These are phyloP conservation scores for Paraleonurus japonicus DNA, from an alignment of 257 asterid species.

Conservation along the genomic window DNA sequence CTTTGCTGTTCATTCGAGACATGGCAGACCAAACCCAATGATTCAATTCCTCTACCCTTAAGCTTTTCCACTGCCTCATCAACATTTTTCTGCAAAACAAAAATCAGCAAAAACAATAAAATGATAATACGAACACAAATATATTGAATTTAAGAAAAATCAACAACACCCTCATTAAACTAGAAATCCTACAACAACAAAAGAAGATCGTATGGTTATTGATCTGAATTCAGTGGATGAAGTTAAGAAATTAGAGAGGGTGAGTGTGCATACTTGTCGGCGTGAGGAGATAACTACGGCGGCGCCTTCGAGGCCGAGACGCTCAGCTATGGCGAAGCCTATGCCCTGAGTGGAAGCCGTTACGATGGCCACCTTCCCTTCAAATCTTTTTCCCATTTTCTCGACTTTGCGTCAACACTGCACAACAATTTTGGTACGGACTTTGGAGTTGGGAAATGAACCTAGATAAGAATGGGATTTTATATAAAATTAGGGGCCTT, in stretches of 20 bases:
- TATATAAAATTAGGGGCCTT: too few species aligned
- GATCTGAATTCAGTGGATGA: conserved; percentile 7
- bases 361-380: conserved; percentile 76
- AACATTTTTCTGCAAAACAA: conserved; percentile 68
- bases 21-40: conserved; percentile 72
- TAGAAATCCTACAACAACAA: neutral
- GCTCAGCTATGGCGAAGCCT: conserved; percentile 82
- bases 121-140: neutral
- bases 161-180: neutral
- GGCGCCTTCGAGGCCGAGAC: conserved; percentile 91
- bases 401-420: too few species aligned
- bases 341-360: conserved; percentile 99
- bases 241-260: neutral
- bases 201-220: neutral
- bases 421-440: too few species aligned
- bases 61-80: conserved; percentile 81
- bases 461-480: too few species aligned
- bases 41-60: conserved; percentile 58
- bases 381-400: conserved; percentile 61
- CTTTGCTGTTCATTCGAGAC: conserved; percentile 79
- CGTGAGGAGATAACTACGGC: conserved; percentile 92
- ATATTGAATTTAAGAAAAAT: neutral
- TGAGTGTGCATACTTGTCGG: conserved; percentile 43
- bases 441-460: too few species aligned
- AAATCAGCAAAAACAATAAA: neutral